Conservation (phyloP, 1,284 basidiomycete species). For the Neonothopanus nambi region DNA sequence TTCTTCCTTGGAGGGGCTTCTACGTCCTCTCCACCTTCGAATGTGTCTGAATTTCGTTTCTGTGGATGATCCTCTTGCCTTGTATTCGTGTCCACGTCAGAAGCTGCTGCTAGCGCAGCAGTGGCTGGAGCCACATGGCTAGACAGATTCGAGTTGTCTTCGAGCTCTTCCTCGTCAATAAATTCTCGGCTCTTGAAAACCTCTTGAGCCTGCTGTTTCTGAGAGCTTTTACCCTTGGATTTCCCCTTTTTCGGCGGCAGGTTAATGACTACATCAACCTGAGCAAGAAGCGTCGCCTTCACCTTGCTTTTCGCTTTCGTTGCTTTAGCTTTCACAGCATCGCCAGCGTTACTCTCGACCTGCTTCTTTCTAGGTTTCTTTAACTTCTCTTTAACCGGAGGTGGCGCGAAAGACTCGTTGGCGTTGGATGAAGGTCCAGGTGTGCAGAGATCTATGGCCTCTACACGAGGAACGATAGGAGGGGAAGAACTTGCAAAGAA, state of each 20-base stretch:
- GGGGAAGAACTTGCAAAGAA: slow-evolving; percentile 3
- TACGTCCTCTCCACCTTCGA: not conserved
- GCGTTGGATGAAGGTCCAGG: not conserved
- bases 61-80: not conserved
- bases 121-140: too few species aligned
- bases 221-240: not conserved
- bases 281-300: slow-evolving; percentile 3
- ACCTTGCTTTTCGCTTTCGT: slow-evolving; percentile 6
- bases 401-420: not conserved
- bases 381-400: not conserved
- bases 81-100: not conserved
- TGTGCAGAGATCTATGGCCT: slow-evolving; percentile 1
- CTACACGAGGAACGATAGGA: not conserved
- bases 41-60: not conserved
- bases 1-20: slow-evolving; percentile 7
- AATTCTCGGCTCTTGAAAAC: slow-evolving; percentile 13
- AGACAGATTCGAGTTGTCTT: not conserved
- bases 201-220: not conserved
- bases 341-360: slow-evolving; percentile 1
- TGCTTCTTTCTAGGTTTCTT: slow-evolving; percentile 14
- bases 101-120: too few species aligned
- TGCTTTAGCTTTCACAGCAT: not conserved
- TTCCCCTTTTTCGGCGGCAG: slow-evolving; percentile 2
- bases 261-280: not conserved
- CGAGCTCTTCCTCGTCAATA: not conserved